phyloP scores from a whole-genome alignment of 2,329 filamentous ascomycete species.

The Madurella fahalii region DNA sequence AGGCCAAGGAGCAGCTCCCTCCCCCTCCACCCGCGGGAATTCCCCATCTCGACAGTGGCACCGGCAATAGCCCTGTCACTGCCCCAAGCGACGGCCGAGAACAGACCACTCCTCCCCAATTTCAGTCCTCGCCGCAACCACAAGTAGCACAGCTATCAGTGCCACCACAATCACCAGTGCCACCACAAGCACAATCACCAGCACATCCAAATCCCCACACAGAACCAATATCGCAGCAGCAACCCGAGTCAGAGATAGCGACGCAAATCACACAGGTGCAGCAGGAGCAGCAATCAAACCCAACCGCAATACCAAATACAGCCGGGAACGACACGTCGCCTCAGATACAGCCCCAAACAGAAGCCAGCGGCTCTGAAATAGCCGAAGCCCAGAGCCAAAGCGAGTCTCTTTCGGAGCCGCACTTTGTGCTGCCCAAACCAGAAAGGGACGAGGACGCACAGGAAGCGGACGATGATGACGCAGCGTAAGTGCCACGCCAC shows the following conservation, averaged over 20 bases:
- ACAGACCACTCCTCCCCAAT: too few relatives aligned
- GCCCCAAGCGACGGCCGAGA: not conserved
- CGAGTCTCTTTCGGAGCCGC: not conserved
- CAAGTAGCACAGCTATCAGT: not conserved
- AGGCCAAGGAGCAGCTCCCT: constrained; percentile 22
- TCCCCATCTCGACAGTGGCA: not conserved
- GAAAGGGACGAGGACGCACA: not conserved
- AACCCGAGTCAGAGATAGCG: constrained; percentile 7
- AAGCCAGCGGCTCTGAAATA: not conserved
- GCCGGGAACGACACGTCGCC: not conserved
- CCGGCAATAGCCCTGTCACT: not conserved
- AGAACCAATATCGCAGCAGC: not conserved
- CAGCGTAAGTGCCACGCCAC: not conserved
- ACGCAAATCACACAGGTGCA: not conserved
- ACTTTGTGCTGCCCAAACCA: not conserved
- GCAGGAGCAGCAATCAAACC: not conserved
- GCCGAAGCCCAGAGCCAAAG: not conserved
- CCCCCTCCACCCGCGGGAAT: not conserved
- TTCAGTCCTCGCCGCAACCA: not conserved
- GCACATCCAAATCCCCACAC: not conserved
- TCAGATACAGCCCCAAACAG: not conserved
- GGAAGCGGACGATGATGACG: not conserved
- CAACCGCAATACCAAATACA: not conserved
- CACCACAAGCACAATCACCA: not conserved
- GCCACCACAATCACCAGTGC: not conserved